These are phyloP conservation scores for Collybia sordida DNA, from an alignment of 768 basidiomycete genomes.

Conservation along the genomic window DNA sequence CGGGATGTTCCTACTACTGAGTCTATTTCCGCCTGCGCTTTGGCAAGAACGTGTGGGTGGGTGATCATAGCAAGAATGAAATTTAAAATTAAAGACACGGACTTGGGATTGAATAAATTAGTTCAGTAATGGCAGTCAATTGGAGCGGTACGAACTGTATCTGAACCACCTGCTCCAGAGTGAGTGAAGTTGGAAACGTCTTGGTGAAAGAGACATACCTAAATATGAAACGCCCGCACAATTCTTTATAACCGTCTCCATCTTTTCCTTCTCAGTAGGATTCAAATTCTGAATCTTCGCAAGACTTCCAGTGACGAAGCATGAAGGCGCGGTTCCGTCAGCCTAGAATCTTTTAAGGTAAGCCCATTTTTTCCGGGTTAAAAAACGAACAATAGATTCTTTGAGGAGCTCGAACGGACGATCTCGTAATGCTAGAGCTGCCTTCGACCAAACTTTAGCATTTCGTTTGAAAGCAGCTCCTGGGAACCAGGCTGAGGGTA, in stretches of 20 bases:
- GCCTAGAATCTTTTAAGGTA: too few relatives aligned
- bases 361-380: too few relatives aligned
- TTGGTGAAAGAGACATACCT: background rate
- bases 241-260: too few relatives aligned
- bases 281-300: too few relatives aligned
- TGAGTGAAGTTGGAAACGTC: background rate
- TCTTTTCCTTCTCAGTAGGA: too few relatives aligned
- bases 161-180: background rate
- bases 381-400: background rate
- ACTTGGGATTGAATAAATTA: too few relatives aligned
- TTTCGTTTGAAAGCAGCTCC: background rate
- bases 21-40: constrained; percentile 31
- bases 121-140: background rate
- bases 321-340: too few relatives aligned
- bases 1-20: constrained; percentile 22
- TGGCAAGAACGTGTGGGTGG: background rate
- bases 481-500: background rate
- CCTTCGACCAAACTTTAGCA: background rate
- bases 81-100: too few relatives aligned
- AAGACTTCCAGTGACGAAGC: too few relatives aligned
- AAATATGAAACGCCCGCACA: too few relatives aligned
- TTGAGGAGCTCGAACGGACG: background rate
- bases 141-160: background rate
- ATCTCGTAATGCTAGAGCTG: background rate
- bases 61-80: too few relatives aligned